Conservation (phyloP, 345 rosid species). For the Conringia planisiliqua region DNA sequence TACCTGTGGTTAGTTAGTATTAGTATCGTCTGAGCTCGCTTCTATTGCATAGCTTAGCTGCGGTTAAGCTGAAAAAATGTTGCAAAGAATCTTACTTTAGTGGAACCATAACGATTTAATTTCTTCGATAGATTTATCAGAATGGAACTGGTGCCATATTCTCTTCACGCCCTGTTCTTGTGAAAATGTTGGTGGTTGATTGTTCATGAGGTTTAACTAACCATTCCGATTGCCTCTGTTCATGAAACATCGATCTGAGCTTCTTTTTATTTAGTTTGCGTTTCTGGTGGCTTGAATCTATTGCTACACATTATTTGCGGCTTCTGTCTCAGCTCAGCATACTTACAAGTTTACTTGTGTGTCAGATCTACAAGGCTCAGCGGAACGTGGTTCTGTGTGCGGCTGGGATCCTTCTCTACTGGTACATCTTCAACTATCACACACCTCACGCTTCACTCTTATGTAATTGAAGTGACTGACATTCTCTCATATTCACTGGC, state of each 20-base stretch:
- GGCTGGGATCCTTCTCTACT: conserved; percentile 79
- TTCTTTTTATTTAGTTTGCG: background rate
- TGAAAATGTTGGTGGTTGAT: background rate
- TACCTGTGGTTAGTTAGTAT: background rate
- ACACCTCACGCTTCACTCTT: background rate
- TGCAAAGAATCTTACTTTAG: background rate
- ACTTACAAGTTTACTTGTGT: conserved; percentile 4
- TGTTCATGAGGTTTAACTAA: background rate
- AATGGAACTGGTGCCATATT: background rate
- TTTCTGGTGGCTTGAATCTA: background rate
- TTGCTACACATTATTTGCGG: background rate
- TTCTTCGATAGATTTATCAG: background rate
- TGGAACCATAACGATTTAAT: background rate
- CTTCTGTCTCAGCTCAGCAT: background rate
- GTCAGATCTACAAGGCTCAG: conserved; percentile 86
- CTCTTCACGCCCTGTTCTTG: background rate
- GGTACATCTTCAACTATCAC: conserved; percentile 44
- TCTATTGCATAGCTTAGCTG: background rate
- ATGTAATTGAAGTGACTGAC: background rate
- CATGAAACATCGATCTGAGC: background rate
- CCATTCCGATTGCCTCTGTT: background rate
- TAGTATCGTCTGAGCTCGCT: background rate
- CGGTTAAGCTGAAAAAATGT: background rate
- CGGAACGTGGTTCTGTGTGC: conserved; percentile 76
- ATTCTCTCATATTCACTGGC: conserved; percentile 17